These are phyloP conservation scores for Fusarium pilosicola DNA, from an alignment of 2,329 filamentous ascomycete genomes.

Conservation along the genomic window DNA sequence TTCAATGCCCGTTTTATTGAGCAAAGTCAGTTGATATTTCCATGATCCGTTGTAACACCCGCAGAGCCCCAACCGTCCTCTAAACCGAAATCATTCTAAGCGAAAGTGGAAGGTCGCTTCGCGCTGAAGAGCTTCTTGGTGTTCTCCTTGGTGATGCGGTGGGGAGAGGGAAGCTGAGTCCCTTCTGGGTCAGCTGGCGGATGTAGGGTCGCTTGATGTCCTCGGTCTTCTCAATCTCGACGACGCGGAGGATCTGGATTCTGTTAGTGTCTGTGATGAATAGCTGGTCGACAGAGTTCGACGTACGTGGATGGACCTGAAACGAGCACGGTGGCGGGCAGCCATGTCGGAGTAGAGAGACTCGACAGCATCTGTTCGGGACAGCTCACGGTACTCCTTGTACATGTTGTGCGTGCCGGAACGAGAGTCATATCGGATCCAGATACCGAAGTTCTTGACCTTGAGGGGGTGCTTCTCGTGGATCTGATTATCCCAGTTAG, in stretches of 20 bases:
- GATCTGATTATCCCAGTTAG: conserved; percentile 69
- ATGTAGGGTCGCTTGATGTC: conserved; percentile 99
- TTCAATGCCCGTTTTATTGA: conserved; percentile 60
- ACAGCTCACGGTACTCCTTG: conserved; percentile 99
- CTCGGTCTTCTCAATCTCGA: conserved; percentile 94
- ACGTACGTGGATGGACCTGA: conserved; percentile 98
- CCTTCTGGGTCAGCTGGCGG: conserved; percentile 96
- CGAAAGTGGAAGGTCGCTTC: conserved; percentile 96
- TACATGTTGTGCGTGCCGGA: conserved; percentile 99
- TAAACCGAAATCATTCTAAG: conserved; percentile 74
- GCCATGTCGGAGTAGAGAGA: conserved; percentile 99
- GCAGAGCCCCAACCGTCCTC: conserved; percentile 63
- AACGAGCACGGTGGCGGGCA: conserved; percentile 94
- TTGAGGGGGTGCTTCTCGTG: conserved; percentile 98
- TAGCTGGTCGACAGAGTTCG: not conserved
- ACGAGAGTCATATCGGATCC: conserved; percentile 99
- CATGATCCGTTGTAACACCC: conserved; percentile 71
- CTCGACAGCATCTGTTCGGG: conserved; percentile 93
- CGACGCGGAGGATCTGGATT: conserved; percentile 91
- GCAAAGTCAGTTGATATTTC: conserved; percentile 68
- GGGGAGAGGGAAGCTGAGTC: conserved; percentile 97
- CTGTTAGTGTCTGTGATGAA: conserved; percentile 5
- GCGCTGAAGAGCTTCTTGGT: conserved; percentile 93
- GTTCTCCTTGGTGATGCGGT: conserved; percentile 86
- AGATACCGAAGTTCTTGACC: conserved; percentile 99